phyloP scores from a whole-genome alignment of 225 moss, liverwort and hornwort genomes.

The Marchantia polymorpha region DNA sequence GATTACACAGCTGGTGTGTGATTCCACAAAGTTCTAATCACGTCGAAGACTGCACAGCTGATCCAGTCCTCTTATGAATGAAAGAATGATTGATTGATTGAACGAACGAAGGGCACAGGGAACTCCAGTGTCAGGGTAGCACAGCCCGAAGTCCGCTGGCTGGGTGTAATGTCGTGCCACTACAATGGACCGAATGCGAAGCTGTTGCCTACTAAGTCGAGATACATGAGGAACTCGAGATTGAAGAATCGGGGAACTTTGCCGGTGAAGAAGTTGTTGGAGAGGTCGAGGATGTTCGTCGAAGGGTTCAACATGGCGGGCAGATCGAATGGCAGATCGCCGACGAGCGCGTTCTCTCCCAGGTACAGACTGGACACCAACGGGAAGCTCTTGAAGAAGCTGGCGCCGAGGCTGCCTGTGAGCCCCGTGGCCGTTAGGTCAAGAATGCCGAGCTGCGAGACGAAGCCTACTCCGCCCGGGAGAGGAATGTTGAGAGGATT shows the following conservation, averaged over 20 bases:
- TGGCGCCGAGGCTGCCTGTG: background rate
- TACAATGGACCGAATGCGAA: slow-evolving; percentile 10
- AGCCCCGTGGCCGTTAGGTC: slow-evolving; percentile 11
- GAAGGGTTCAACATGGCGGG: slow-evolving; percentile 1
- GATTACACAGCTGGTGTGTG: background rate
- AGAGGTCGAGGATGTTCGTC: slow-evolving; percentile 11
- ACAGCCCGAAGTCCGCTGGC: too few species aligned
- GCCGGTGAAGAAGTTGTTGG: slow-evolving; percentile 17
- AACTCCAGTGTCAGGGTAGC: too few species aligned
- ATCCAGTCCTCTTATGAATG: background rate
- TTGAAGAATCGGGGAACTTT: slow-evolving; percentile 7
- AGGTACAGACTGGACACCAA: slow-evolving; percentile 14
- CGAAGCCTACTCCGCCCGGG: slow-evolving; percentile 6
- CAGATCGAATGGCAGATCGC: slow-evolving; percentile 13
- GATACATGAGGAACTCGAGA: slow-evolving; percentile 11
- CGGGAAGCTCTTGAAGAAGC: slow-evolving; percentile 11
- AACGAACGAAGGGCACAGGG: too few species aligned
- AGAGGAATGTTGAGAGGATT: slow-evolving; percentile 15
- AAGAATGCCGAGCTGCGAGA: slow-evolving; percentile 14
- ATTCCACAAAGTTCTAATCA: background rate
- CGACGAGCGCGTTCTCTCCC: slow-evolving; percentile 8
- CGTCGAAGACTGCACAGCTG: background rate
- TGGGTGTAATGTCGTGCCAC: too few species aligned
- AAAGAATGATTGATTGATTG: background rate
- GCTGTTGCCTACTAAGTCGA: slow-evolving; percentile 9